These are phyloP conservation scores for Beauveria pseudobassiana DNA, from an alignment of 2,329 filamentous ascomycete species.

Conservation along the genomic window DNA sequence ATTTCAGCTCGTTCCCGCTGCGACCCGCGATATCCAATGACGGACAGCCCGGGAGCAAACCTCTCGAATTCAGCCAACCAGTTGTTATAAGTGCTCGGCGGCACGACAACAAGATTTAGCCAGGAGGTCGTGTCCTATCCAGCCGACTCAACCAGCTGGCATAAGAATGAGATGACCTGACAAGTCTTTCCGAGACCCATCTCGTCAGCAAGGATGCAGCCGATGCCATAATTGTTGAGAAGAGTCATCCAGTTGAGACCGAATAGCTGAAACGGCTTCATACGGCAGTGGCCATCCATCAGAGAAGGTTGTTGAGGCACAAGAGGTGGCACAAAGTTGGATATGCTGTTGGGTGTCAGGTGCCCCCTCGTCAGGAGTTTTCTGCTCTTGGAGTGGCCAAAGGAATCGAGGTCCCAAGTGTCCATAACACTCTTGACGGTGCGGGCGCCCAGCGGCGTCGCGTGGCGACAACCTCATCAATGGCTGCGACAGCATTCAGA, in stretches of 20 bases:
- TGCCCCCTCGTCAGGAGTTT: constrained; percentile 26
- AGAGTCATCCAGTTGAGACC: constrained; percentile 92
- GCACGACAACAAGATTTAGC: constrained; percentile 81
- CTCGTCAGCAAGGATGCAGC: constrained; percentile 91
- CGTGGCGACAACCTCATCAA: constrained; percentile 71
- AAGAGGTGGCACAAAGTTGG: constrained; percentile 33
- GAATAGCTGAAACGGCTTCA: constrained; percentile 92
- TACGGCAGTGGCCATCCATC: constrained; percentile 66
- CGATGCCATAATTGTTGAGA: constrained; percentile 70
- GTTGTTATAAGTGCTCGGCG: constrained; percentile 89
- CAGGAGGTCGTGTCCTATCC: constrained; percentile 39
- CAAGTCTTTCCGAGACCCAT: constrained; percentile 98
- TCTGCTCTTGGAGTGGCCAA: constrained; percentile 32
- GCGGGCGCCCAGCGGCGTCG: constrained; percentile 61
- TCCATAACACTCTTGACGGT: constrained; percentile 39
- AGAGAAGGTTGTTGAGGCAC: constrained; percentile 59
- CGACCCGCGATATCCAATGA: constrained; percentile 63
- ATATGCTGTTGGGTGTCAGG: constrained; percentile 35
- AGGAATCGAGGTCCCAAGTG: constrained; percentile 41
- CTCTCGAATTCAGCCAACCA: constrained; percentile 86
- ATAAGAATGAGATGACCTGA: constrained; percentile 87
- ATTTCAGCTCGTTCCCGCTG: constrained; percentile 61
- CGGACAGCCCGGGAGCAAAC: constrained; percentile 71
- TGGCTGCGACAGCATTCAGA: constrained; percentile 70
- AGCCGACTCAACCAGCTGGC: constrained; percentile 65